Evolutionary conservation across 129 eudicot species (phyloP), one percentile per base, ranked within the genome.

Genomic region (Chrysanthemum seticuspe): DNA sequence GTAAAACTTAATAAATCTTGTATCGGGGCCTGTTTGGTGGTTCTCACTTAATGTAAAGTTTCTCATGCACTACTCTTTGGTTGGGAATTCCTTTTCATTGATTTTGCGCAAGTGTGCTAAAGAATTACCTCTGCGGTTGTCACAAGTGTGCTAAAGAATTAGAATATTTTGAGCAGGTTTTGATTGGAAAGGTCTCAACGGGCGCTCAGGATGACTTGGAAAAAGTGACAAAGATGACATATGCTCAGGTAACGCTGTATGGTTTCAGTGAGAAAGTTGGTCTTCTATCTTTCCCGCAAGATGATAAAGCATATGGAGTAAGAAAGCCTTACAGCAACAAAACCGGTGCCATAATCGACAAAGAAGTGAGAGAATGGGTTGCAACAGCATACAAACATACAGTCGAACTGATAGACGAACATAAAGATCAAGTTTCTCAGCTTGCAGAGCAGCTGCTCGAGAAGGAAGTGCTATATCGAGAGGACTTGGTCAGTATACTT

Each of bases 181-280:
- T 92, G 68, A 57, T 92, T 23, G 96, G 96, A 13, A 92, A 80
- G 79, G 87, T 92, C 56, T 92, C 97, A 56, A 92, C 94, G 3
- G 97, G 97, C n/a, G 96, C 96, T 29, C 96, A 92, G 67, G 85
- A 92, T 55, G 97, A 89, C 77, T 57, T 92, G 83, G 97, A 89
- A 71, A 92, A 92, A 68, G 97, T 92, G 52, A 92, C 97, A 14
- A 85, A 92, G 71, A 88, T 92, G 96, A 89, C 97, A 1, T 92
- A 92, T 60, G 97, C 94, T 64, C 97, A 89, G 80, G 97, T 92
- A 40, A 94, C 97, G 40, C 89, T 92, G 6, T 87, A 92, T 27
- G 97, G 96, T 50, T 92, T 92, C 76, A 89, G 97, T 71, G 97
- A 92, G 53, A 92, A 92, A 79, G 97, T 92, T 4, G 97, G 97